Evolutionary conservation across 1,284 basidiomycete genomes (phyloP).

Genomic region (Microbotryum silenes-acaulis): DNA sequence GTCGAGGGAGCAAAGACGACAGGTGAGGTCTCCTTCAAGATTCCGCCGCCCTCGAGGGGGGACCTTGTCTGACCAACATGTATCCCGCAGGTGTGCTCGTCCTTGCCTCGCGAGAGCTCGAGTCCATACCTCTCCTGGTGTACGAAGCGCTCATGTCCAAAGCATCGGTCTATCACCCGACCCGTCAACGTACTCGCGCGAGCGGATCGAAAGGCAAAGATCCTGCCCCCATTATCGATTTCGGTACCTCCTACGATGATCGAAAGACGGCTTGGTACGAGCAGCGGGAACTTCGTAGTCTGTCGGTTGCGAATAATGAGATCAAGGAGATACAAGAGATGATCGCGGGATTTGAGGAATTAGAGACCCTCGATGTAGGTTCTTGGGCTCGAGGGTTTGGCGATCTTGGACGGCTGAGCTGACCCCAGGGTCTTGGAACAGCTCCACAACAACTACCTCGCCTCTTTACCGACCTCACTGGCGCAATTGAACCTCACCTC

Average conservation of each 20-base stretch:
- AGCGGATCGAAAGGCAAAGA: neutral
- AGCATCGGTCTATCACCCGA: slow-evolving; percentile 16
- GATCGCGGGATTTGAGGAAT: slow-evolving; percentile 25
- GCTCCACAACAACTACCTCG: slow-evolving; percentile 25
- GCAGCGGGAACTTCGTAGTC: slow-evolving; percentile 15
- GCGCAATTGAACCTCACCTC: slow-evolving; percentile 24
- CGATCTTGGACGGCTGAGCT: no score
- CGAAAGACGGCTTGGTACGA: slow-evolving; percentile 19
- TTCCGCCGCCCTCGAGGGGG: no score
- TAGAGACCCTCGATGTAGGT: slow-evolving; percentile 24
- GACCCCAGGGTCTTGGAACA: neutral
- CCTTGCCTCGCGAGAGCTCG: slow-evolving; percentile 15
- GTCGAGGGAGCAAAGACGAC: slow-evolving; percentile 18
- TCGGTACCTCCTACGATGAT: slow-evolving; percentile 2
- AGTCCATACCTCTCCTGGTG: slow-evolving; percentile 5
- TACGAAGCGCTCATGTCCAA: slow-evolving; percentile 19
- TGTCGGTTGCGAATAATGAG: slow-evolving; percentile 25
- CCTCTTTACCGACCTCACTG: slow-evolving; percentile 14
- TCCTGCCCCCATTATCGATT: neutral
- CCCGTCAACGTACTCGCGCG: neutral
- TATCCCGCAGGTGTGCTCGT: slow-evolving; percentile 19
- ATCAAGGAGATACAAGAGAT: slow-evolving; percentile 12
- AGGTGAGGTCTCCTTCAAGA: slow-evolving; percentile 1
- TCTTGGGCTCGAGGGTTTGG: neutral
- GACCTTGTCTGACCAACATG: neutral